phyloP scores from a whole-genome alignment of 2,329 filamentous ascomycete species.

The Leptographium lundbergii region DNA sequence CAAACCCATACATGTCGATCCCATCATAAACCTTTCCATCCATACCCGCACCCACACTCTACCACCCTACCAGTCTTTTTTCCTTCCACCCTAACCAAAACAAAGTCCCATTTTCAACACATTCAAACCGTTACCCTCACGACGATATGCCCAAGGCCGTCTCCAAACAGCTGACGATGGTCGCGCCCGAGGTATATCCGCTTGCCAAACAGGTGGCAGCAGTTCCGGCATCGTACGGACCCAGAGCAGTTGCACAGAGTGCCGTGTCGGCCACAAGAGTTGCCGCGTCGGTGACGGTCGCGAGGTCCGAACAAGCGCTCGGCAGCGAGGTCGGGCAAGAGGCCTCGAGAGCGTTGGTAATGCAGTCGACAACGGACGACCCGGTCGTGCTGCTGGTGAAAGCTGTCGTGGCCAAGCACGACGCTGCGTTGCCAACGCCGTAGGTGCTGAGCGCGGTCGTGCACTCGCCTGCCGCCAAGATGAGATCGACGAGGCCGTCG shows the following conservation, averaged over 20 bases:
- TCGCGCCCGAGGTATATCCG: slow-evolving; percentile 1
- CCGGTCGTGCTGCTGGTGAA: slow-evolving; percentile 1
- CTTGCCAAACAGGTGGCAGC: slow-evolving; percentile 6
- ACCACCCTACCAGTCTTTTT: too few relatives aligned
- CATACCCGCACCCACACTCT: not conserved
- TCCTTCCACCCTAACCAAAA: not conserved
- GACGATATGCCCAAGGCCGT: slow-evolving; percentile 1
- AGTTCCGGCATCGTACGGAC: slow-evolving; percentile 5
- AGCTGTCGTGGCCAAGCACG: slow-evolving; percentile 5
- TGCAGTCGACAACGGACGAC: slow-evolving; percentile 4
- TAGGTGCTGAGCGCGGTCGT: slow-evolving; percentile 17
- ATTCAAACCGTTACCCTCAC: too few relatives aligned
- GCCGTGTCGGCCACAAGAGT: not conserved
- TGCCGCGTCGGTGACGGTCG: not conserved
- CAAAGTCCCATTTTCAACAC: not conserved
- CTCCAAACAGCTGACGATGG: slow-evolving; percentile 8
- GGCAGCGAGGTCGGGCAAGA: slow-evolving; percentile 9
- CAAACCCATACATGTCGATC: not conserved
- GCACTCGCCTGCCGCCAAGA: slow-evolving; percentile 17
- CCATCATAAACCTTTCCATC: not conserved
- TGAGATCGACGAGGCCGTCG: not conserved
- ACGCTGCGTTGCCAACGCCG: slow-evolving; percentile 9
- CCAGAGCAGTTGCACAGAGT: slow-evolving; percentile 7
- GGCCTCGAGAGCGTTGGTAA: slow-evolving; percentile 3
- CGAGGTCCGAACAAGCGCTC: slow-evolving; percentile 3